Base-by-base conservation (phyloP, 2,329 filamentous ascomycete species). In the Botrytis pseudocinerea region DNA sequence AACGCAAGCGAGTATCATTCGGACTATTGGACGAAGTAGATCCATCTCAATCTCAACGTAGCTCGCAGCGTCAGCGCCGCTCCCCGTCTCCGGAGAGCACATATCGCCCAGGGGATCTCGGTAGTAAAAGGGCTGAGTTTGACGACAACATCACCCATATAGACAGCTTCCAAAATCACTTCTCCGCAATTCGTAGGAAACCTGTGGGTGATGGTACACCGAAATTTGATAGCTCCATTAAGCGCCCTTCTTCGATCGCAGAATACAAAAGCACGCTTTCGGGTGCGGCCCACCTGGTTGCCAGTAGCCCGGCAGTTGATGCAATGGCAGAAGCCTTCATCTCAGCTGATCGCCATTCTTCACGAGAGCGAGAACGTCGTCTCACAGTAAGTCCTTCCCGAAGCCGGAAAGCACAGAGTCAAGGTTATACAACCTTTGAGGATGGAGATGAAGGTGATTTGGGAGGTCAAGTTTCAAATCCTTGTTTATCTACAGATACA, bases 241-340 rank as follows among this genome's bases (percentile, higher is more conserved):
- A 75, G 48, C 75, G 77, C 28, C 76, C 76, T 57, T 74, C 61
- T 22, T 59, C 72, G 46, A 74, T 74, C 12, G 73, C 70, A 38
- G 70, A 73, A 14, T 76, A 74, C 18, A 77, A 68, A 59, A 74
- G 64, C n/a, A 73, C 74, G n/a, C 62, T 76, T 38, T 74, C 73
- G 40, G 69, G 74, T 14, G 62, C 61, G 10, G 28, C 14, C 54
- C 46, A 57, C 42, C 75, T 76, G 28, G 65, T 73, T 14, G 32
- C 73, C 2, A 76, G 79, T 75, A 81, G 80, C 51, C 87, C 85
- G 46, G 83, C 84, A 10, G 75, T 85, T 25, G 82, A 80, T 71
- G 86, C 84, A 10, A 87, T 87, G 84, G 86, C 86, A 0, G 81
- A 85, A 73, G 84, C 84, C 10, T 88, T 88, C 73, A 79, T 83